Conservation (phyloP, 805 yeast species). For the Candida rishiriensis region DNA sequence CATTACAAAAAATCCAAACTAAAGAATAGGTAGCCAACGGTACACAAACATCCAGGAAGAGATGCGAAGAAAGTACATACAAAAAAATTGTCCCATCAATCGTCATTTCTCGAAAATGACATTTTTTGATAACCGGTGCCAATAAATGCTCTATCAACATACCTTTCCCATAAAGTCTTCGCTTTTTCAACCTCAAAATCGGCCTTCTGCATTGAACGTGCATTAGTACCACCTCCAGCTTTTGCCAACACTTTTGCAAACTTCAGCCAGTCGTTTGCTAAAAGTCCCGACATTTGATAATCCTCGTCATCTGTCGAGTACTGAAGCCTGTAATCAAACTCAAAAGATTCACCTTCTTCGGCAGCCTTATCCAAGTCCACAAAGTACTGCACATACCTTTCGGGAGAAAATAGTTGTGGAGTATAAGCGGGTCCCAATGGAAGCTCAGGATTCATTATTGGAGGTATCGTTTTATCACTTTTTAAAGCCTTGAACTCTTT, state of each 20-base stretch:
- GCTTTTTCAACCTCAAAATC: slow-evolving; percentile 5
- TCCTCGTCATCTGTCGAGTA: slow-evolving; percentile 62
- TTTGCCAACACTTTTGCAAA: slow-evolving; percentile 51
- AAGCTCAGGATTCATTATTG: slow-evolving; percentile 46
- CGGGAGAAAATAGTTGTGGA: slow-evolving; percentile 70
- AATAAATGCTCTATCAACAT: slow-evolving; percentile 55
- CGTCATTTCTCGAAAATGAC: slow-evolving; percentile 20
- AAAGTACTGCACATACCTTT: slow-evolving; percentile 67
- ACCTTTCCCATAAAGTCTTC: slow-evolving; percentile 54
- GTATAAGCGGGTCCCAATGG: slow-evolving; percentile 74
- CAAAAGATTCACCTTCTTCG: slow-evolving; percentile 29
- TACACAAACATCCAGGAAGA: no score
- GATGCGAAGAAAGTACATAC: no score
- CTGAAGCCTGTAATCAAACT: slow-evolving; percentile 59
- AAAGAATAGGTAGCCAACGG: no score
- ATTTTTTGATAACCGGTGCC: slow-evolving; percentile 59
- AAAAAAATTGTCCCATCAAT: neutral
- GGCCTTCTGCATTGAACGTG: neutral
- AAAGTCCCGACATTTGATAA: slow-evolving; percentile 48
- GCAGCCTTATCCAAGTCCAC: slow-evolving; percentile 51
- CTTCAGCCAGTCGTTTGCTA: slow-evolving; percentile 60
- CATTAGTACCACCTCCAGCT: slow-evolving; percentile 18
- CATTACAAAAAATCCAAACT: no score
- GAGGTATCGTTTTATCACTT: slow-evolving; percentile 60
- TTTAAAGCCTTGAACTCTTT: slow-evolving; percentile 5